Percentiles rank a stretch among this genome's conserved stretches.
These are phyloP conservation scores for Letharia columbiana DNA, from an alignment of 495 filamentous ascomycete genomes.

Conservation along the genomic window DNA sequence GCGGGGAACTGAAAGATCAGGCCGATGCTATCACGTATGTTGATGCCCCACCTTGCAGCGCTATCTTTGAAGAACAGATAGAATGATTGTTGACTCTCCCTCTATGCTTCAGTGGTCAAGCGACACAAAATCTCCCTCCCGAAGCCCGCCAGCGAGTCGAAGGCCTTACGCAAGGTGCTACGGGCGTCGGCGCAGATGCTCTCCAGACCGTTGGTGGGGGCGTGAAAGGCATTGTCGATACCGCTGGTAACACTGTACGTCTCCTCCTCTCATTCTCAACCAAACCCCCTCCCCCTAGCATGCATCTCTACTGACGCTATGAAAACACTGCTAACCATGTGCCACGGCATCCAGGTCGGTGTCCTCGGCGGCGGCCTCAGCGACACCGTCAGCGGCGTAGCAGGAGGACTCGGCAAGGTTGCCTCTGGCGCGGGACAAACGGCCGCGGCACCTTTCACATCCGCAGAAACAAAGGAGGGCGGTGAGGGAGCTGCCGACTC, in stretches of 20 bases:
- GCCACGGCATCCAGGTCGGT: conserved; percentile 5
- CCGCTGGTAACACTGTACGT: conserved; percentile 22
- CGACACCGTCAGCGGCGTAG: conserved; percentile 21
- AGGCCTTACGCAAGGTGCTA: conserved; percentile 15
- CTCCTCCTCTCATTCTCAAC: background rate
- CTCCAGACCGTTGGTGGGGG: conserved; percentile 19
- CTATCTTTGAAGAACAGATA: background rate
- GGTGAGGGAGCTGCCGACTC: background rate
- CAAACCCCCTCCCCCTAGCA: background rate
- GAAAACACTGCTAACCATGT: background rate
- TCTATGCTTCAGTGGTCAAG: background rate
- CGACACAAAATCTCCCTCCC: conserved; percentile 17
- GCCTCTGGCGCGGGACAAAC: conserved; percentile 11
- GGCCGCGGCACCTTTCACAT: background rate
- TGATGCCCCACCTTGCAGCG: background rate
- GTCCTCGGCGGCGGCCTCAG: conserved; percentile 18
- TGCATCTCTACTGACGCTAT: too few relatives aligned
- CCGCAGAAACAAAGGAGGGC: background rate
- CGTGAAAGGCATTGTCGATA: conserved; percentile 22
- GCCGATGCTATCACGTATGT: conserved; percentile 17
- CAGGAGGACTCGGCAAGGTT: conserved; percentile 19
- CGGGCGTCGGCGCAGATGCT: conserved; percentile 12
- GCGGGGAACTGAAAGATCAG: conserved; percentile 17
- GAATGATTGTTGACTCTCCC: background rate
- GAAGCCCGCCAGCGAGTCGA: conserved; percentile 19